These are phyloP conservation scores for Paecilomyces dactylethromorphus DNA, from an alignment of 2,329 filamentous ascomycete genomes.

Conservation along the genomic window DNA sequence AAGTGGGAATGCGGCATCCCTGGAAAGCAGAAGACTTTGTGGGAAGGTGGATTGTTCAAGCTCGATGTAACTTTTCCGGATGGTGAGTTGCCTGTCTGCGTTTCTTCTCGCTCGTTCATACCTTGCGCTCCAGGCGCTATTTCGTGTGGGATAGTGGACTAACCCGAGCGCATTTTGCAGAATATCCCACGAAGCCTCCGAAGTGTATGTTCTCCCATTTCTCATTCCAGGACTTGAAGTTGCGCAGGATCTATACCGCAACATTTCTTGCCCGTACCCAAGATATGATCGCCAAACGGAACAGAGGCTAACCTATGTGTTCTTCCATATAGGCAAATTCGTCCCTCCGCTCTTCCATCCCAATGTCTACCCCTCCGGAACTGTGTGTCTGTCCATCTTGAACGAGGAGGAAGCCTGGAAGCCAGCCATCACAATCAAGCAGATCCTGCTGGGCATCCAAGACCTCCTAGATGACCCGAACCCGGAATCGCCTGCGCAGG, in stretches of 20 bases:
- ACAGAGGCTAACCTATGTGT: constrained; percentile 4
- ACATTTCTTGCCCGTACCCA: not conserved
- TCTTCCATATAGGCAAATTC: constrained; percentile 69
- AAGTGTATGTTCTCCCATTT: constrained; percentile 66
- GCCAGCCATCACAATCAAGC: constrained; percentile 95
- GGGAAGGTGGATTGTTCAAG: constrained; percentile 97
- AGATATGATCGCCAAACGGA: not conserved
- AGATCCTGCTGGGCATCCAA: constrained; percentile 93
- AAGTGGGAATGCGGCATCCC: constrained; percentile 95
- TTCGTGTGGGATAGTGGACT: constrained; percentile 1
- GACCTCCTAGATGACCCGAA: constrained; percentile 95
- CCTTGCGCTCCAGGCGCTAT: not conserved
- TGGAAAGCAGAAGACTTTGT: constrained; percentile 92
- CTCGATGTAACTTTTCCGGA: constrained; percentile 88
- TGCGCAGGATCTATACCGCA: not conserved
- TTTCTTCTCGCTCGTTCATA: constrained; percentile 1
- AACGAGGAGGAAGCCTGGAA: constrained; percentile 99
- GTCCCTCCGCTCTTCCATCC: constrained; percentile 93
- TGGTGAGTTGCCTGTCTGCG: constrained; percentile 50
- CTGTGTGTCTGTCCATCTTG: constrained; percentile 91
- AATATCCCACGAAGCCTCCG: constrained; percentile 96
- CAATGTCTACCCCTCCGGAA: constrained; percentile 97
- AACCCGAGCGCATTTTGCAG: constrained; percentile 41
- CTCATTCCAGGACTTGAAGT: not conserved
- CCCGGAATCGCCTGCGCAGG: constrained; percentile 91